Evolutionary conservation across 371 early-diverging fungal species (phyloP).

Genomic region (Circinella minor): DNA sequence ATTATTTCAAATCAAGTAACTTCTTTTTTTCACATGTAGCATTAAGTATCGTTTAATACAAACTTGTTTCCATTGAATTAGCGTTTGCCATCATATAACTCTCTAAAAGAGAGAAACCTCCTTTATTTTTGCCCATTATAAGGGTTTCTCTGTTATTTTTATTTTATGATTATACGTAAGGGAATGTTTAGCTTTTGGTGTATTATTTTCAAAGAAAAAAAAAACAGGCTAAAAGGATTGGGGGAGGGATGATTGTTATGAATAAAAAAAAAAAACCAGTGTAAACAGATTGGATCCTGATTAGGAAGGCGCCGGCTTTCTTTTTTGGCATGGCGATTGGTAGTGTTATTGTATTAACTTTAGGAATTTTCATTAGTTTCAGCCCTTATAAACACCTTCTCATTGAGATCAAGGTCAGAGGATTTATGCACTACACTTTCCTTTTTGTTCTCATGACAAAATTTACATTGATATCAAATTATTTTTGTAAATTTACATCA

Average conservation of each 20-base stretch:
- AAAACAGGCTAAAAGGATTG: not conserved
- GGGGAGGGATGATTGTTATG: not conserved
- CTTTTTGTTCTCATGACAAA: no score
- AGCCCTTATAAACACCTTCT: not conserved
- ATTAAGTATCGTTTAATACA: not conserved
- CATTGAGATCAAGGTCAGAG: no score
- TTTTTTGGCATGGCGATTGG: not conserved
- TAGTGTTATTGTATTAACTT: not conserved
- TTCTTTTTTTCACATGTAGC: not conserved
- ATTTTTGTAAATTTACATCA: no score
- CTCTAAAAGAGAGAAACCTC: not conserved
- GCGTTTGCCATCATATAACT: constrained; percentile 5
- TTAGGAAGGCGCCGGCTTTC: not conserved
- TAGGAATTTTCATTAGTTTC: not conserved
- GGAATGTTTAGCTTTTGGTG: no score
- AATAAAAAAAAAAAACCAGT: not conserved
- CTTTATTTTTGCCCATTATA: constrained; percentile 8
- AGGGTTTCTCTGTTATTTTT: no score
- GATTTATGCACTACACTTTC: no score
- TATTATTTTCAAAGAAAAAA: not conserved
- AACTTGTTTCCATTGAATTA: not conserved
- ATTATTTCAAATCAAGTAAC: not conserved
- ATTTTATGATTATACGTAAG: no score
- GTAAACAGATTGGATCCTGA: not conserved
- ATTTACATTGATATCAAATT: no score